Evolutionary conservation across 2,329 filamentous ascomycete genomes (phyloP).

Genomic region (Neonectria punicea): DNA sequence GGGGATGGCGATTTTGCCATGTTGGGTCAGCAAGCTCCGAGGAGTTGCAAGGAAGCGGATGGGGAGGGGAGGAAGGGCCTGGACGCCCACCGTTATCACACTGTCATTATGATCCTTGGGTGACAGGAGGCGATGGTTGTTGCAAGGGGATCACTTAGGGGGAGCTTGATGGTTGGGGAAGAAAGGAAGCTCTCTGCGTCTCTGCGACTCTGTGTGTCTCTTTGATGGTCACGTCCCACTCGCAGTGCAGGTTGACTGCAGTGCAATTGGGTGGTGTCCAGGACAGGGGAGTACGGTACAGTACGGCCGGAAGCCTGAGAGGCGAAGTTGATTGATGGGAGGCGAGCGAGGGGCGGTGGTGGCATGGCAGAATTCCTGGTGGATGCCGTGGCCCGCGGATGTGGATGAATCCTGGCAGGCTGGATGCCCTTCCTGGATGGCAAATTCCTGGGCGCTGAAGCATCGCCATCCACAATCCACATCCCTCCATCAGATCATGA

Average conservation of each 20-base stretch:
- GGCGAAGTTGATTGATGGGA: neutral
- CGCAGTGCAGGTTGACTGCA: neutral
- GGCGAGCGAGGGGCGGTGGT: neutral
- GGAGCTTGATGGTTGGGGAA: too few species aligned
- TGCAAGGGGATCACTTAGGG: neutral
- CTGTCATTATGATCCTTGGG: neutral
- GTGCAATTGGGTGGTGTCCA: neutral
- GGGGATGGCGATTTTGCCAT: constrained; percentile 19
- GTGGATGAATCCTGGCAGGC: neutral
- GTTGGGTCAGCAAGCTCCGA: constrained; percentile 21
- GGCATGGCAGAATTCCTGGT: neutral
- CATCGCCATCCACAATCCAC: constrained; percentile 2
- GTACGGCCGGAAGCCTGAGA: neutral
- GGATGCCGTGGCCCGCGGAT: neutral
- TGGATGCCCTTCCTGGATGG: neutral
- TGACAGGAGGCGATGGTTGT: neutral
- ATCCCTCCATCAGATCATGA: constrained; percentile 24
- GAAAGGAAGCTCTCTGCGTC: neutral
- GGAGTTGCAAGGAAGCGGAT: constrained; percentile 1
- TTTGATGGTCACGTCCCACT: neutral
- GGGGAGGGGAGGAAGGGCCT: neutral
- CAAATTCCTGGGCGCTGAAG: neutral
- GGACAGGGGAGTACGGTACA: neutral
- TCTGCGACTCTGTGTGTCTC: neutral
- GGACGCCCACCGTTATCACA: constrained; percentile 6